Evolutionary conservation across 2,329 filamentous ascomycete genomes (phyloP).

Genomic region (Sclerotinia sclerotiorum): DNA sequence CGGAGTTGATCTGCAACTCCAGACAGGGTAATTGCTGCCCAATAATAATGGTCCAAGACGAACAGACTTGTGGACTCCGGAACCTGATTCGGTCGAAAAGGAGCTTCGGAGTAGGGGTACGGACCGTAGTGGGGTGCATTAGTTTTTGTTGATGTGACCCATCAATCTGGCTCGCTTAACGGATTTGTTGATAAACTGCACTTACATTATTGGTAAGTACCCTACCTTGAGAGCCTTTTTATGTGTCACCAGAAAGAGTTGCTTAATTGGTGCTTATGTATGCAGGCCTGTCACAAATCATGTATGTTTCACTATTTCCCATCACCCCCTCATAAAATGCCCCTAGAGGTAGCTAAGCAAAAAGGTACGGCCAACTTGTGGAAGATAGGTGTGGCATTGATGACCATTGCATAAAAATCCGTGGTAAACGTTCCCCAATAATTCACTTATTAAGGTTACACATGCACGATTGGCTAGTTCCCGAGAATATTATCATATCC

Average conservation of each 20-base stretch:
- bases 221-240: not conserved
- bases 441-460: not conserved
- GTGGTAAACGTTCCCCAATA: not conserved
- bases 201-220: not conserved
- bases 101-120: conserved; percentile 12
- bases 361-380: not conserved
- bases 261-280: not conserved
- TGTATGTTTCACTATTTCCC: not conserved
- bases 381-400: not conserved
- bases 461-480: not conserved
- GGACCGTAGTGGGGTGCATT: conserved; percentile 13
- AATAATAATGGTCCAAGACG: not conserved
- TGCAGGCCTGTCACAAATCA: not conserved
- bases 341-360: not conserved
- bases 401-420: not conserved
- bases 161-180: conserved; percentile 13
- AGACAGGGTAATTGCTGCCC: not conserved
- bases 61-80: not conserved
- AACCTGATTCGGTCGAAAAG: conserved; percentile 2
- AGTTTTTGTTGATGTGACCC: conserved; percentile 11
- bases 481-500: not conserved
- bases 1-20: conserved; percentile 1
- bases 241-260: conserved; percentile 4
- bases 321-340: not conserved
- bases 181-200: not conserved